Base-by-base conservation (phyloP, 106 monocot genomes). In the Dendrobium nobile region DNA sequence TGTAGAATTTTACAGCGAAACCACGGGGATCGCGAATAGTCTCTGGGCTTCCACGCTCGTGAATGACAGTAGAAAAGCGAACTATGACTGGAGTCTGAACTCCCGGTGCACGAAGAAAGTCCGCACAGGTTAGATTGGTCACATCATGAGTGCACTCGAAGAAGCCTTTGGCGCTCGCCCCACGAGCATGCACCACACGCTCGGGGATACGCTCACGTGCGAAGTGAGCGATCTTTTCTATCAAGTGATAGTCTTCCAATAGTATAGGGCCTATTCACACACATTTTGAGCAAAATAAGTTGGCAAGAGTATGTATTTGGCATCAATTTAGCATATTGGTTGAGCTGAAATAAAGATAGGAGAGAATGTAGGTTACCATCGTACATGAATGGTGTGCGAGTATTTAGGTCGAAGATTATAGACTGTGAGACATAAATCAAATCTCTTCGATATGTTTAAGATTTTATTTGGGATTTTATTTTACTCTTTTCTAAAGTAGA, bases 131-230 rank as follows among this genome's bases (percentile, higher is more conserved):
- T 54, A 90, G 86, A 37, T 82, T 13, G 10, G 88, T 85, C 41
- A 92, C 92, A 27, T 92, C 92, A 47, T 92, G 92, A 11, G 92
- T 92, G 85, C 90, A 90, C 81, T 92, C 92, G 73, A 92, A 92
- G 82, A 92, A 92, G 37, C 92, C 92, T 79, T 92, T 90, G 17
- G 92, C 92, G 43, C 90, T 88, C 11, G 92, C 92, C 0, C 92
- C 92, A 4, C 92, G 79, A 0, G 92, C 92, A 24, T 92, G 92
- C 7, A 92, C 92, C 28, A 92, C 92, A 7, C 92, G 84, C 79
- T 92, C 92, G 1, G 92, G 92, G 72, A 92, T 92, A 2, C 92
- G 82, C 83, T 92, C 92, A 16, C 92, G 82, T 8, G 90, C 92
- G 45, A 92, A 92, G 82, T 92, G 92, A 0, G 84, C 92, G 0